Base-by-base conservation (phyloP, 2,329 filamentous ascomycete genomes). In the Colletotrichum cordylinicola region DNA sequence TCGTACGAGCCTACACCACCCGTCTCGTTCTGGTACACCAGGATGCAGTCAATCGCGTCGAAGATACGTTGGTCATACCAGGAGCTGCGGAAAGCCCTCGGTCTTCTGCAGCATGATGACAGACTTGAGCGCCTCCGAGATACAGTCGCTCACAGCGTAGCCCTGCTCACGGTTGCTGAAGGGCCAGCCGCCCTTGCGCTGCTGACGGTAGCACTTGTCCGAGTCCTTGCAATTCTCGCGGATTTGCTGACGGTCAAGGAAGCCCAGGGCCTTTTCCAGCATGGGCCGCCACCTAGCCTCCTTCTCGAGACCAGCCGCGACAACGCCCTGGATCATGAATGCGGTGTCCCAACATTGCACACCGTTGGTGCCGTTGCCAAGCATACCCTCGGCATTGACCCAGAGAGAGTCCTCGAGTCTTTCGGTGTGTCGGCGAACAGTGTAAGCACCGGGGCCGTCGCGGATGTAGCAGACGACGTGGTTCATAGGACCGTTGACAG, bases 321-420 rank as follows among this genome's bases (percentile, higher is more conserved):
- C 91, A 8, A 95, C 91, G 1, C 95, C 93, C 83, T 98, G 96
- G 39, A 98, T 95, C 21, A 94, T 87, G 82, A 98, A 98, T 1
- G 96, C 91, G 0, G 97, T 99, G 82, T 99, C 97, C 97, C 97
- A 99, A 78, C 93, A 94, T 84, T 99, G 97, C 2, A 98, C 96
- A n/a, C 97, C 97, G 79, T 99, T 98, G 10, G 97, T 99, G 48
- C 97, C 97, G 80, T 98, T 98, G 85, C 94, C 94, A 64, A 98
- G 89, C 95, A 99, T 95, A 8, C 97, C 97, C 82, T 98, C 96
- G 39, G 93, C 84, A 78, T 98, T 98, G 66, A 99, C 89, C 96
- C 97, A 99, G 35, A 99, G 85, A 77, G 93, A 98, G 80, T 99
- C 97, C 58, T 95, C 90, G 15, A 98, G 85, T 5, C 95, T 92